Conservation (phyloP, 805 yeast species). For the Saccharomycodes ludwigii region DNA sequence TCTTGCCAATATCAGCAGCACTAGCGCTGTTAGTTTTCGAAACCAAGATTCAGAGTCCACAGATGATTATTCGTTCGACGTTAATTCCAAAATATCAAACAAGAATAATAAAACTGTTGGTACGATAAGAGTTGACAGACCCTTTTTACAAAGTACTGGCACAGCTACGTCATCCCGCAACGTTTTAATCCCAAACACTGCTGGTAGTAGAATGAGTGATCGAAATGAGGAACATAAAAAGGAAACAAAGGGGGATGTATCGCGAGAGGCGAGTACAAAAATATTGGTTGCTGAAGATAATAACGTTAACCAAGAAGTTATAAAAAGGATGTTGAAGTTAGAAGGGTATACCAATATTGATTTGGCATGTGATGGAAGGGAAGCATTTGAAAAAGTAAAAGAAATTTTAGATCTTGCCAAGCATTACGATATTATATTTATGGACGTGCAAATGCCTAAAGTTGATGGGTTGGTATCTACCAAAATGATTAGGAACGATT, state of each 20-base stretch:
- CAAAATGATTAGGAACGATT: conserved; percentile 48
- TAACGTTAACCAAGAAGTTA: conserved; percentile 86
- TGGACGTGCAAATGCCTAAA: conserved; percentile 98
- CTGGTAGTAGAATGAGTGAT: too few species aligned
- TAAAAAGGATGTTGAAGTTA: conserved; percentile 71
- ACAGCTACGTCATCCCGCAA: conserved; percentile 24
- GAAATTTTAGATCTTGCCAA: conserved; percentile 27
- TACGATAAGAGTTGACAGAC: conserved; percentile 19
- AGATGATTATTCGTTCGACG: too few species aligned
- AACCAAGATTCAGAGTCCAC: too few species aligned
- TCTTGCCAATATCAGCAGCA: background rate
- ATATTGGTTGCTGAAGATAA: conserved; percentile 92
- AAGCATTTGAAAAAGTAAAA: conserved; percentile 62
- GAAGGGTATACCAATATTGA: conserved; percentile 68
- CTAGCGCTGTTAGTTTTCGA: too few species aligned
- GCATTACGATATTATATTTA: conserved; percentile 63
- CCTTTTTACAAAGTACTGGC: conserved; percentile 27
- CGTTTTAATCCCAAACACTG: conserved; percentile 5
- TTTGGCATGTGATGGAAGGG: conserved; percentile 83
- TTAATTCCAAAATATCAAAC: too few species aligned
- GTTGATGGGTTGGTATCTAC: conserved; percentile 86
- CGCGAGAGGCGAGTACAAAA: too few species aligned
- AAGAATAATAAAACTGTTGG: too few species aligned
- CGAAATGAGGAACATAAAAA: conserved; percentile 2
- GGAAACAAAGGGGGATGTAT: conserved; percentile 5